phyloP scores from a whole-genome alignment of 331 rosid genomes.

The Prunus yedoensis region DNA sequence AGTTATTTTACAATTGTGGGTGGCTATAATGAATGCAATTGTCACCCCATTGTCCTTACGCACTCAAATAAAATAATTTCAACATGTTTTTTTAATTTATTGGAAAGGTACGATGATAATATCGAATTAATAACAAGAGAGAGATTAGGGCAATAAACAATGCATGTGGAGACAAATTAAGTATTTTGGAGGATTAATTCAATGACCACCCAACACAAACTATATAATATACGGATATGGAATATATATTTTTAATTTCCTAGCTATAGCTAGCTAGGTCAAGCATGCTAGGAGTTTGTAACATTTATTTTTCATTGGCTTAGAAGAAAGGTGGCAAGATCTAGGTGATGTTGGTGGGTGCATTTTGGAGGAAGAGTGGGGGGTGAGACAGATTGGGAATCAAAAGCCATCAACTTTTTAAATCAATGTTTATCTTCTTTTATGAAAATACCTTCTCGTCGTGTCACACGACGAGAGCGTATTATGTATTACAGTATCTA shows the following conservation, averaged over 20 bases:
- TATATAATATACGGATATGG: too few species aligned
- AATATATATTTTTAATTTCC: neutral
- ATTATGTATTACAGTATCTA: too few species aligned
- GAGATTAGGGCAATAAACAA: neutral
- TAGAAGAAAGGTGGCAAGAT: conserved; percentile 14
- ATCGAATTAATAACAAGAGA: conserved; percentile 15
- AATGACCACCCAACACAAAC: neutral
- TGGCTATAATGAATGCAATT: conserved; percentile 1
- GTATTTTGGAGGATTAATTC: neutral
- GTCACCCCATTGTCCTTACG: conserved; percentile 1
- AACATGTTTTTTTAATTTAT: conserved; percentile 2
- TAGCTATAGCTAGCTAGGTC: neutral
- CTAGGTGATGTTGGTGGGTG: conserved; percentile 14
- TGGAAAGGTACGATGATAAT: conserved; percentile 44
- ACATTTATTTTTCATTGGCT: conserved; percentile 6
- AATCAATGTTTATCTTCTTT: neutral
- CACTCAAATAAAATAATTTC: too few species aligned
- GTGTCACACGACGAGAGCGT: too few species aligned
- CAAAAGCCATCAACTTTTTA: neutral
- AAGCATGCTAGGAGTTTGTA: conserved; percentile 1
- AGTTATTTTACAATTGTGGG: neutral
- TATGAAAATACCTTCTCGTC: accelerated
- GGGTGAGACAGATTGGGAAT: conserved; percentile 3
- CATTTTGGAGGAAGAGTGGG: neutral
- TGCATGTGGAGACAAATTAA: conserved; percentile 7